Percentiles rank a stretch among this genome's conserved stretches.
Conservation (phyloP, 306 rosid genomes). For the Arachis hypogaea region DNA sequence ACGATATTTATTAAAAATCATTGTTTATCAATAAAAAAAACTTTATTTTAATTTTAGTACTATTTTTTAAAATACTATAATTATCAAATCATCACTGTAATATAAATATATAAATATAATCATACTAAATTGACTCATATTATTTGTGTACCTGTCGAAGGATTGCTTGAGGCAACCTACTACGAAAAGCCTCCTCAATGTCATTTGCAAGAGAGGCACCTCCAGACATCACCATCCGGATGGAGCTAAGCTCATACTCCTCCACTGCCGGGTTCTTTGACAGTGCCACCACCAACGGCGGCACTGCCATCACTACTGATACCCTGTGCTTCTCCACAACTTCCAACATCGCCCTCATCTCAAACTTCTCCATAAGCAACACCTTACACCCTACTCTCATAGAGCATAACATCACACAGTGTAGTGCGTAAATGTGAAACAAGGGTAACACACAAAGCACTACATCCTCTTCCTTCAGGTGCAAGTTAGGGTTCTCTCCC, state of each 20-base stretch:
- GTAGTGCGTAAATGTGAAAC: slow-evolving; percentile 67
- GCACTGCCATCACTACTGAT: slow-evolving; percentile 71
- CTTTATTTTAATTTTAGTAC: no score
- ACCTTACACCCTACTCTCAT: slow-evolving; percentile 59
- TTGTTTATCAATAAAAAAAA: no score
- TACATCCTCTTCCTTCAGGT: slow-evolving; percentile 54
- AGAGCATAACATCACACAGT: slow-evolving; percentile 55
- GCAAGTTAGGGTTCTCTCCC: slow-evolving; percentile 71
- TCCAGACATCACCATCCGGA: slow-evolving; percentile 59
- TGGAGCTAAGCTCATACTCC: slow-evolving; percentile 65
- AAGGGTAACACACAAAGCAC: slow-evolving; percentile 68
- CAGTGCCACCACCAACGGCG: slow-evolving; percentile 69
- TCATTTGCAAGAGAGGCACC: slow-evolving; percentile 77
- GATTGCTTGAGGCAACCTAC: slow-evolving; percentile 59
- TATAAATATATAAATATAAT: no score
- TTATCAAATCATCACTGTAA: no score
- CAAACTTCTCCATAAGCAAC: slow-evolving; percentile 63
- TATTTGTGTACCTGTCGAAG: slow-evolving; percentile 61
- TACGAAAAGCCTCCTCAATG: slow-evolving; percentile 60
- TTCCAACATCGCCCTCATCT: slow-evolving; percentile 52
- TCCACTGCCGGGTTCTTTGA: slow-evolving; percentile 61
- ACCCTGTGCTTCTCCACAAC: slow-evolving; percentile 51
- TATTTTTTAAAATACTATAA: no score
- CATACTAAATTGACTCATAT: no score
- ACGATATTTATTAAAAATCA: no score